Evolutionary conservation across 106 monocot genomes (phyloP), one percentile per base, ranked within the genome.

Genomic region (Chionographis japonica): DNA sequence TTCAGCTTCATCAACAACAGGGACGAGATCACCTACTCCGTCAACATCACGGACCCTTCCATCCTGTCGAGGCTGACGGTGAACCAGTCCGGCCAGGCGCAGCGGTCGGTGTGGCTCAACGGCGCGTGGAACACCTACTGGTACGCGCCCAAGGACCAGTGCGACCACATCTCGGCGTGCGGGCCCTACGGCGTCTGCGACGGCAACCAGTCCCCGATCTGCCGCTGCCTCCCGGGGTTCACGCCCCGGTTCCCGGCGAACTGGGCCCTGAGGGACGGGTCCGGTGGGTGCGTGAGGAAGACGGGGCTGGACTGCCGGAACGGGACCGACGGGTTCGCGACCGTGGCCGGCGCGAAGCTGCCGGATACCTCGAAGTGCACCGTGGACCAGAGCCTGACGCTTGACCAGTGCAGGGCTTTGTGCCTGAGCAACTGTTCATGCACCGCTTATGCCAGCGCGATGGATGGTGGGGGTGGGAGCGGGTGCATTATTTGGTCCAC

Each of bases 151-250:
- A 68, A 40, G 19, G 71, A 70, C 53, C 15, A 43, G 42, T 86
- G 85, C 57, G 85, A 86, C 66, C 8, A 1, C 2, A 40, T 54
- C 49, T 12, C 27, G 3, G 8, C 13, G 16, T 83, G 83, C 74
- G 83, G 83, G 1, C 15, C 64, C 9, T 60, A 59, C 70, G 78
- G 71, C 8, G 40, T 67, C 9, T 79, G 83, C 58, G 63, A 62
- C 56, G 0, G 15, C 51, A 63, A 71, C 40, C 17, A 18, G 14
- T 59, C 49, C 6, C 72, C 54, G 10, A 35, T 46, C 8, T 76
- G 68, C 56, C 18, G 4, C 27, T 79, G 83, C 6, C 11, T 74
- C 5, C 46, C 5, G 46, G 46, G 46, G 46, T 46, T 46, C 9
- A 46, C 5, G 46, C 46, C 46, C 8, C 5, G 46, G 9, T 46